A percentile compares a stretch with the other conserved stretches of the same genome.
Evolutionary conservation across 257 asterid genomes (phyloP).

Genomic region (Linaria vulgaris): DNA sequence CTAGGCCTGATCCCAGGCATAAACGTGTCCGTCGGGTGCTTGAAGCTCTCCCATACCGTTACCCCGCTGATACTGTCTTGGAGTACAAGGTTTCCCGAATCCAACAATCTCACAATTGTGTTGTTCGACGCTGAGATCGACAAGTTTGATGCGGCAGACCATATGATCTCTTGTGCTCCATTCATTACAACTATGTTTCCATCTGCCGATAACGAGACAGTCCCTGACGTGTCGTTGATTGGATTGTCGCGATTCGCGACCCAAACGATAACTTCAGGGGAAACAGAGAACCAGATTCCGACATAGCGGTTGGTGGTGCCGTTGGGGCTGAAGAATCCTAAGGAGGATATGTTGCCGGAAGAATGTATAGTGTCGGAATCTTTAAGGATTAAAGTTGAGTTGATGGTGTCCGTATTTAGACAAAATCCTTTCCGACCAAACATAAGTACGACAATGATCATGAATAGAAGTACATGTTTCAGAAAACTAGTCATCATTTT

Average conservation of each 20-base stretch:
- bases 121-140: conserved; percentile 9
- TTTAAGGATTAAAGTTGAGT: background rate
- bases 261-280: conserved; percentile 29
- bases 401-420: conserved; percentile 25
- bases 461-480: background rate
- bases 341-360: conserved; percentile 15
- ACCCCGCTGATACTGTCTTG: conserved; percentile 15
- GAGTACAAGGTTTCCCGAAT: conserved; percentile 41
- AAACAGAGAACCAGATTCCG: conserved; percentile 28
- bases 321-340: conserved; percentile 34
- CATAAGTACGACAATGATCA: conserved; percentile 2
- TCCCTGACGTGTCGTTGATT: conserved; percentile 32
- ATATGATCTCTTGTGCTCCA: conserved; percentile 27
- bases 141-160: conserved; percentile 38
- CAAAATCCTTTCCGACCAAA: conserved; percentile 12
- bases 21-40: conserved; percentile 28
- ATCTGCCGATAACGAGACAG: conserved; percentile 26
- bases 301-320: conserved; percentile 31
- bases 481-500: background rate
- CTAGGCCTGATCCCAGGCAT: conserved; percentile 28
- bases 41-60: conserved; percentile 36
- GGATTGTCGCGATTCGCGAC: conserved; percentile 43
- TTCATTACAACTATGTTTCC: conserved; percentile 37
- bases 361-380: conserved; percentile 32
- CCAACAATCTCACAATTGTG: conserved; percentile 33